phyloP scores from a whole-genome alignment of 768 basidiomycete species.

The Crucibulum laeve region DNA sequence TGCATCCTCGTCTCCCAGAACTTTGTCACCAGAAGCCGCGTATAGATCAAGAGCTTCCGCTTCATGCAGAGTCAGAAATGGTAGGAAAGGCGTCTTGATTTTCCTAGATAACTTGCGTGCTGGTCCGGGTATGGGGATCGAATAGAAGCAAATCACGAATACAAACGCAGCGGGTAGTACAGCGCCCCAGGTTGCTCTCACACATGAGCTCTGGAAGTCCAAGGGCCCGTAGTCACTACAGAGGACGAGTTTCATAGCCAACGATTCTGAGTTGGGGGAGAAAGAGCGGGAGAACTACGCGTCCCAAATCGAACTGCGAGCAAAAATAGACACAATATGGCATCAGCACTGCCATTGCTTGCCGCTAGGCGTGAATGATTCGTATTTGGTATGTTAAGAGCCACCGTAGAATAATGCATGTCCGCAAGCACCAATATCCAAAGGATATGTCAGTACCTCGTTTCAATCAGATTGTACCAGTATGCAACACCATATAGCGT shows the following conservation, averaged over 20 bases:
- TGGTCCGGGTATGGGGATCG: conserved; percentile 13
- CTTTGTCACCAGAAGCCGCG: conserved; percentile 2
- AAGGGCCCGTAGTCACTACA: conserved; percentile 13
- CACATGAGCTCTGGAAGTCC: conserved; percentile 29
- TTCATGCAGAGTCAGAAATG: conserved; percentile 33
- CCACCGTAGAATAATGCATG: too few species aligned
- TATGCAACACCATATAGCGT: too few species aligned
- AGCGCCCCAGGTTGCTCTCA: conserved; percentile 32
- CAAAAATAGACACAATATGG: too few species aligned
- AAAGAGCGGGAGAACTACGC: too few species aligned
- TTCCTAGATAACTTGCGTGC: conserved; percentile 5
- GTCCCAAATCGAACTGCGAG: too few species aligned
- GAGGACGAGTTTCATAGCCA: conserved; percentile 10
- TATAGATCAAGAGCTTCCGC: conserved; percentile 30
- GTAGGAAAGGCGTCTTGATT: conserved; percentile 17
- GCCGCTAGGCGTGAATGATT: too few species aligned
- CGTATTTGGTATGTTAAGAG: too few species aligned
- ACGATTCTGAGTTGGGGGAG: too few species aligned
- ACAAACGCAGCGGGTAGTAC: conserved; percentile 31
- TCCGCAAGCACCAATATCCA: too few species aligned
- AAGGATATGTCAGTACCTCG: too few species aligned
- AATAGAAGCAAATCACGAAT: conserved; percentile 19
- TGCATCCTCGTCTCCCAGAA: conserved; percentile 6
- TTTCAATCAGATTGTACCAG: too few species aligned
- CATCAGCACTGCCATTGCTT: too few species aligned